Conservation (phyloP, 2,329 filamentous ascomycete species). For the Aspergillus sp. region DNA sequence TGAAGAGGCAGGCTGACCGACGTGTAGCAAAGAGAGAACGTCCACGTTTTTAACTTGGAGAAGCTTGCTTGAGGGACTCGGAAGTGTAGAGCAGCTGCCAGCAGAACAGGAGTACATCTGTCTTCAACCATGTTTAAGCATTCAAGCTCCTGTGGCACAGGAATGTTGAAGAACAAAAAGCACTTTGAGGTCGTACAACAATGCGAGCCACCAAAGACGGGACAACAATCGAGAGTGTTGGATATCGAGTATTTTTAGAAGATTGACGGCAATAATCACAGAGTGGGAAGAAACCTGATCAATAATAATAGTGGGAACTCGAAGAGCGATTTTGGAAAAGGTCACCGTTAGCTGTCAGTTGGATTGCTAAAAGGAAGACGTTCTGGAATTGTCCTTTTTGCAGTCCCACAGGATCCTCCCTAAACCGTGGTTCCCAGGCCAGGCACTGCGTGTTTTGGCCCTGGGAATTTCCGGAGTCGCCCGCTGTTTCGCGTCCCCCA, state of each 20-base stretch:
- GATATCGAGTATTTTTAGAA: slow-evolving; percentile 5
- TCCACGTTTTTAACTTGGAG: not conserved
- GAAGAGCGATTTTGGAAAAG: slow-evolving; percentile 6
- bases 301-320: slow-evolving; percentile 3
- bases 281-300: not conserved
- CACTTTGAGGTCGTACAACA: not conserved
- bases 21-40: not conserved
- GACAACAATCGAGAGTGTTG: not conserved
- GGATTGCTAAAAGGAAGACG: not conserved
- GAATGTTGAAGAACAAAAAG: not conserved
- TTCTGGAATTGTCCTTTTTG: slow-evolving; percentile 1
- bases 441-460: not conserved
- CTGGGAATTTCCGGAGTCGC: slow-evolving; percentile 12
- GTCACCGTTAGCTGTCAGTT: slow-evolving; percentile 17
- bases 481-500: slow-evolving; percentile 11
- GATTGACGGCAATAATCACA: not conserved
- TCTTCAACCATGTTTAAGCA: not conserved
- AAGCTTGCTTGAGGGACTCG: not conserved
- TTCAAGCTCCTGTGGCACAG: not conserved
- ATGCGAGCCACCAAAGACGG: not conserved
- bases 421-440: slow-evolving; percentile 3
- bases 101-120: not conserved
- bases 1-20: not conserved
- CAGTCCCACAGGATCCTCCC: slow-evolving; percentile 10
- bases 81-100: not conserved